A percentile compares a stretch with the other conserved stretches of the same genome.
These are phyloP conservation scores for Mycena rebaudengoi DNA, from an alignment of 768 basidiomycete species.

Conservation along the genomic window DNA sequence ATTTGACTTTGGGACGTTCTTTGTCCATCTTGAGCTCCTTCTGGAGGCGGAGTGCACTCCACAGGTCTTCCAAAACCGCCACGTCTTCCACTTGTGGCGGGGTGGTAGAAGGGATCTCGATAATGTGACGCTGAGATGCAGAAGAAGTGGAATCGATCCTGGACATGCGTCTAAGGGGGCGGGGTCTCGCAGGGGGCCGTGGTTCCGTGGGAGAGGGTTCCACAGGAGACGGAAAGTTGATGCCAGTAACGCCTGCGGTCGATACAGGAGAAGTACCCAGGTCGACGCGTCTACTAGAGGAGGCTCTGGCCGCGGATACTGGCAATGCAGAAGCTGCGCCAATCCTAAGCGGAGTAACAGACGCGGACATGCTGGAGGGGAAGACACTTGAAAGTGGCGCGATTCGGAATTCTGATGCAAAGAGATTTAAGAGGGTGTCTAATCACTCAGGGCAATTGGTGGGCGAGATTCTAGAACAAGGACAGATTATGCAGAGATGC, in stretches of 20 bases:
- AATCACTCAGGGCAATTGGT: slow-evolving; percentile 1
- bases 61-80: slow-evolving; percentile 48
- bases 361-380: slow-evolving; percentile 11
- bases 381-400: slow-evolving; percentile 13
- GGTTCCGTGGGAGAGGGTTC: slow-evolving; percentile 11
- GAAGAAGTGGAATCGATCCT: slow-evolving; percentile 12
- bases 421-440: slow-evolving; percentile 14
- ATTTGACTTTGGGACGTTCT: slow-evolving; percentile 56
- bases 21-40: slow-evolving; percentile 53
- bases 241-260: slow-evolving; percentile 20
- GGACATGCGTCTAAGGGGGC: slow-evolving; percentile 15
- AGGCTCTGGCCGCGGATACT: neutral
- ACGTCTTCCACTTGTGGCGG: slow-evolving; percentile 32
- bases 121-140: slow-evolving; percentile 4
- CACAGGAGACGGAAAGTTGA: slow-evolving; percentile 17
- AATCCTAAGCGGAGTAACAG: slow-evolving; percentile 6
- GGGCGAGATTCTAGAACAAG: slow-evolving; percentile 2
- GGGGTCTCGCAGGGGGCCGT: neutral
- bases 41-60: slow-evolving; percentile 50
- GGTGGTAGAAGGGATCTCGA: slow-evolving; percentile 21
- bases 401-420: neutral
- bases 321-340: slow-evolving; percentile 1
- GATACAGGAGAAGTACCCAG: slow-evolving; percentile 19
- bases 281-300: slow-evolving; percentile 4
- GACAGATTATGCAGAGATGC: no score